Conservation (phyloP, 805 yeast species). For the Yarrowia keelungensis region DNA sequence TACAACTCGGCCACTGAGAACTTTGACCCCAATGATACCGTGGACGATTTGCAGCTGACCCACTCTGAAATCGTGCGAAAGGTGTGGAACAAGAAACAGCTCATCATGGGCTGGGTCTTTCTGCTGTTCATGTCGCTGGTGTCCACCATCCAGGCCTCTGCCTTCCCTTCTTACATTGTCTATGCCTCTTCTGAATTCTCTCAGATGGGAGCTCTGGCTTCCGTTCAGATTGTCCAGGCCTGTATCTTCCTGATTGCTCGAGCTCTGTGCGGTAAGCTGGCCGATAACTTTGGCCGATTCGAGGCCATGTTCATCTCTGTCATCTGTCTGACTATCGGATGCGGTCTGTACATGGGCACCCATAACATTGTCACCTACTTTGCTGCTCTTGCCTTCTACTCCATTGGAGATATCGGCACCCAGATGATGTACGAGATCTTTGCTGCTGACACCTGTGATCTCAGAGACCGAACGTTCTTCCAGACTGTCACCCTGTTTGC, state of each 20-base stretch:
- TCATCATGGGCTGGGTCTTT: conserved; percentile 11
- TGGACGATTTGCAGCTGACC: conserved; percentile 15
- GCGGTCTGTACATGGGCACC: conserved; percentile 27
- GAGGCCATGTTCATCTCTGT: conserved; percentile 30
- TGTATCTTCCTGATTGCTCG: conserved; percentile 24
- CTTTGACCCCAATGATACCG: background rate
- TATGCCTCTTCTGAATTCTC: conserved; percentile 23
- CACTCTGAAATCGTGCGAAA: conserved; percentile 34
- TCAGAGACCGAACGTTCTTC: conserved; percentile 53
- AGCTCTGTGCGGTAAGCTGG: conserved; percentile 27
- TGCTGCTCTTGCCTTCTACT: conserved; percentile 51
- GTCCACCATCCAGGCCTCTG: conserved; percentile 5
- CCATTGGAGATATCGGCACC: conserved; percentile 53
- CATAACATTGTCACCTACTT: conserved; percentile 50
- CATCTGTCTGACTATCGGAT: conserved; percentile 6
- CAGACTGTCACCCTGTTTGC: conserved; percentile 51
- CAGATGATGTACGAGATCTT: conserved; percentile 51
- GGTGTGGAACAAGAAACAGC: conserved; percentile 17
- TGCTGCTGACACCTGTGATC: conserved; percentile 51
- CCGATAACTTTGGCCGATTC: conserved; percentile 29
- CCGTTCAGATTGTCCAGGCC: conserved; percentile 21
- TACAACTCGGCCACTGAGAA: conserved; percentile 4
- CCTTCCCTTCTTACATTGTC: conserved; percentile 28
- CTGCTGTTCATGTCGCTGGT: conserved; percentile 26
- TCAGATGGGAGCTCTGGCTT: conserved; percentile 18